Base-by-base conservation (phyloP, 2,329 filamentous ascomycete genomes). In the Leptosphaerulina australis region DNA sequence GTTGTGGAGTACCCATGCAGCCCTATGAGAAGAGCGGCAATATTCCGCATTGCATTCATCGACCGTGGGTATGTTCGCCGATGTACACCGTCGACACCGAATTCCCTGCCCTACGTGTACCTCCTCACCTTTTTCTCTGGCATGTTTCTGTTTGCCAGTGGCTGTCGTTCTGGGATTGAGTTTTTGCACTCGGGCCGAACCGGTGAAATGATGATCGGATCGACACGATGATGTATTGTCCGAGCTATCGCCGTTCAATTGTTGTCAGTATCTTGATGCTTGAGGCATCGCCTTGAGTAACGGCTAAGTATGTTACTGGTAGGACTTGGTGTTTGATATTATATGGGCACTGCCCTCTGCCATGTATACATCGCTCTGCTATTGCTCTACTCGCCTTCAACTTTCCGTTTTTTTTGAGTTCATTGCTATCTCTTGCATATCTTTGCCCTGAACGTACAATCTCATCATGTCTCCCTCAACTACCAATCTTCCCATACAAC, bases 191-290 rank as follows among this genome's bases (percentile, higher is more conserved):
- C 49, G 49, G 49, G 36, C 43, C 49, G 49, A 47, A 43, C 43
- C 49, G 36, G 36, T 47, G 10, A 3, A 10, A 24, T 21, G 31
- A 10, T 36, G 49, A 43, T 52, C 44, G 31, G 49, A 47, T 52
- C 44, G 49, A 21, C 49, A 15, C 10, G 20, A 46, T 47, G 48
- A 52, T 52, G 49, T 47, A 47, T 43, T 52, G 15, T 52, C 49
- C 49, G 43, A 52, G 43, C 37, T 30, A 52, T 47, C 31, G 18
- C 49, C 43, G 49, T 24, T 31, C 9, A 2, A 26, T 11, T 24
- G 7, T 11, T 11, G 22, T 21, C 15, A n/a, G 21, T 14, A 17
- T 45, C 41, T 43, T 52, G 31, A n/a, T n/a, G n/a, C n/a, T n/a
- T n/a, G n/a, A n/a, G n/a, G n/a, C n/a, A n/a, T n/a, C n/a, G 10